Base-by-base conservation (phyloP, 192 early-diverging fungal genomes). In the Umbelopsis sp. region DNA sequence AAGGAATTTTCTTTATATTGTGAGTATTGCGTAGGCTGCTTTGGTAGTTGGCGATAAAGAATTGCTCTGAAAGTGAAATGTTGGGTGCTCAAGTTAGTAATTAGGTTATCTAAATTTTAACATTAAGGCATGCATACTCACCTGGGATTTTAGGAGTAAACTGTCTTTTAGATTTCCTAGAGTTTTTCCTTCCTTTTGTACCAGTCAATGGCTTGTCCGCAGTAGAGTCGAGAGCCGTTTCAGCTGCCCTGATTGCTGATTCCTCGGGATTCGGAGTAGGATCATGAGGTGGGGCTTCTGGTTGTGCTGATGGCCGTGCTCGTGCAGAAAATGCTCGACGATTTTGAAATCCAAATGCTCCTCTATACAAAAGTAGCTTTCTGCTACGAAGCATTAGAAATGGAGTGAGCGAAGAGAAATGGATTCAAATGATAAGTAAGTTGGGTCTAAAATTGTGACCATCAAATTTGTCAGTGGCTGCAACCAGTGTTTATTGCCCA, bases 1-100 rank as follows among this genome's bases (percentile, higher is more conserved):
- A 62, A 20, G 56, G 56, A 17, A 62, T 62, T 62, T 62, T 62
- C 29, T n/a, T 62, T 14, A 62, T 62, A 34, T 62, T 31, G 2
- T 7, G 17, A 17, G 56, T 32, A 34, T 62, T 62, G 16, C 31
- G 26, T n/a, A 32, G 17, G 56, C n/a, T 29, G 4, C 56, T 62
- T 14, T 22, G 17, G 4, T 62, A 62, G 17, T 62, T 62, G 2
- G 56, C 34, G 56, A 62, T 62, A 16, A 62, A 62, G 34, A 62
- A 62, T 62, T 62, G 56, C 29, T 62, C 56, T 62, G 29, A 4
- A 34, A 2, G 25, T 10, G 31, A 11, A 31, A 62, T n/a, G 7
- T 2, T 14, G 21, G 26, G 32, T 34, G 34, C 29, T 32, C 0
- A 29, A 21, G 47, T n/a, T 0, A 3, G 16, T 17, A 9, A 49